phyloP scores from a whole-genome alignment of 1,284 basidiomycete genomes.

The Cutaneotrichosporon cyanovorans region DNA sequence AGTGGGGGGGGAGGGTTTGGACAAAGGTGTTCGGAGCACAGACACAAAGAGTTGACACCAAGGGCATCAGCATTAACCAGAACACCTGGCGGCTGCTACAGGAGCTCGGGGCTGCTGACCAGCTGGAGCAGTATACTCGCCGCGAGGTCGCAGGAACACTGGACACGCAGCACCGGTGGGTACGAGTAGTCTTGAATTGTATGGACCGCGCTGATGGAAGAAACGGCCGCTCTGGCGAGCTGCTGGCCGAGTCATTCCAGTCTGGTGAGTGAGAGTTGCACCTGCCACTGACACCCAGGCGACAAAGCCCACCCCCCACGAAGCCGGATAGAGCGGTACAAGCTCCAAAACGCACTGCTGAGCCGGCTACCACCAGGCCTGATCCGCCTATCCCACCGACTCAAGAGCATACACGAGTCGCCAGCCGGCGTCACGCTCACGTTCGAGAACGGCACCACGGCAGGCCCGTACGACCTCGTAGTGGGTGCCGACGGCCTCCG shows the following conservation, averaged over 20 bases:
- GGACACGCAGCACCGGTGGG: conserved; percentile 15
- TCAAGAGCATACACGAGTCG: conserved; percentile 13
- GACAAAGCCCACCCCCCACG: conserved; percentile 17
- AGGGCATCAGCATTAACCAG: conserved; percentile 33
- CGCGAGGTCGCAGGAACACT: conserved; percentile 13
- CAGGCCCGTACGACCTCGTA: conserved; percentile 26
- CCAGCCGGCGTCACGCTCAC: conserved; percentile 13
- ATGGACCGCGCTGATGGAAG: too few species aligned
- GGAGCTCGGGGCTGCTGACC: conserved; percentile 21
- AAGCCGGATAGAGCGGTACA: conserved; percentile 25
- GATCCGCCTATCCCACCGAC: conserved; percentile 24
- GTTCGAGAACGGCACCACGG: conserved; percentile 20
- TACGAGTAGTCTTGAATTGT: too few species aligned
- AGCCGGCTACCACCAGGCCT: conserved; percentile 18
- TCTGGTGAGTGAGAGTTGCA: conserved; percentile 7
- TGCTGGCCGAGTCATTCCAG: conserved; percentile 13
- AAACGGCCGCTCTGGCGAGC: conserved; percentile 22
- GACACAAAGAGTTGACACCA: not conserved
- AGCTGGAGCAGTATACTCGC: conserved; percentile 18
- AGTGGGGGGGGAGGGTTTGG: too few species aligned
- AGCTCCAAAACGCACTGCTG: conserved; percentile 27
- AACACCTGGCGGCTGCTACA: conserved; percentile 32
- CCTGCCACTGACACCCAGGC: not conserved
- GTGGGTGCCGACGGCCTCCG: conserved; percentile 35
- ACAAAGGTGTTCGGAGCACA: too few species aligned